A percentile compares a stretch with the other conserved stretches of the same genome.
Evolutionary conservation across 139 green algal genomes (phyloP).

Genomic region (Ettlia oleoabundans): DNA sequence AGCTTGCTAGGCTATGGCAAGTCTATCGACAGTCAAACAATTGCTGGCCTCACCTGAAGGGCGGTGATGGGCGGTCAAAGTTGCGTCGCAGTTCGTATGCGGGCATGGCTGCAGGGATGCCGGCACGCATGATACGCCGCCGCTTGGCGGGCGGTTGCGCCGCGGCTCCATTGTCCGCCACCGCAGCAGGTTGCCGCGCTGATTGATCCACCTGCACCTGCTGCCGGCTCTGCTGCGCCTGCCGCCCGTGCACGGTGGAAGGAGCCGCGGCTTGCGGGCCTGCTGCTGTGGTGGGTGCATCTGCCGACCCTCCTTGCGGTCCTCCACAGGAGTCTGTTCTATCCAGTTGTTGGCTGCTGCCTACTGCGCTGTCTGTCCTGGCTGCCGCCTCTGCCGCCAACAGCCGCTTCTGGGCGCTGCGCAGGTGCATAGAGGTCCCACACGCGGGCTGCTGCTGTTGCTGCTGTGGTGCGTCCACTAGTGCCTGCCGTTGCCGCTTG

Average conservation of each 20-base stretch:
- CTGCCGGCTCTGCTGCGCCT: slow-evolving; percentile 11
- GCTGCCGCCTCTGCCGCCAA: slow-evolving; percentile 12
- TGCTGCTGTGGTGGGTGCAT: slow-evolving; percentile 2
- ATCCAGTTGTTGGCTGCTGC: slow-evolving; percentile 30
- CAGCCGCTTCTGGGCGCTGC: slow-evolving; percentile 23
- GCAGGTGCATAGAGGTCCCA: slow-evolving; percentile 19
- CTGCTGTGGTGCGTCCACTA: background rate
- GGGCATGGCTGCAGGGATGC: background rate
- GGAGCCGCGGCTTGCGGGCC: background rate
- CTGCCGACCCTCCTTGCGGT: background rate
- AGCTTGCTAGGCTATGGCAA: too few species aligned
- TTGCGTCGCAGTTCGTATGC: slow-evolving; percentile 12
- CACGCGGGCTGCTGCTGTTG: background rate
- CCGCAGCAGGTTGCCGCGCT: background rate
- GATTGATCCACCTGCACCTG: background rate
- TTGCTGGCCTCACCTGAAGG: slow-evolving; percentile 10
- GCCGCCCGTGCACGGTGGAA: background rate
- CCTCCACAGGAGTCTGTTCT: slow-evolving; percentile 14
- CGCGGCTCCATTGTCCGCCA: background rate
- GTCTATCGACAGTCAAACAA: too few species aligned
- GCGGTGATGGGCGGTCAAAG: slow-evolving; percentile 22
- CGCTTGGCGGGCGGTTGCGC: slow-evolving; percentile 30
- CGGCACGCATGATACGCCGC: slow-evolving; percentile 7
- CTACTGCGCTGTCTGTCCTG: slow-evolving; percentile 10
- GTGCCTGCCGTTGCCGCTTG: background rate